Evolutionary conservation across 768 basidiomycete genomes (phyloP).

Genomic region (Leccinellum albellum): DNA sequence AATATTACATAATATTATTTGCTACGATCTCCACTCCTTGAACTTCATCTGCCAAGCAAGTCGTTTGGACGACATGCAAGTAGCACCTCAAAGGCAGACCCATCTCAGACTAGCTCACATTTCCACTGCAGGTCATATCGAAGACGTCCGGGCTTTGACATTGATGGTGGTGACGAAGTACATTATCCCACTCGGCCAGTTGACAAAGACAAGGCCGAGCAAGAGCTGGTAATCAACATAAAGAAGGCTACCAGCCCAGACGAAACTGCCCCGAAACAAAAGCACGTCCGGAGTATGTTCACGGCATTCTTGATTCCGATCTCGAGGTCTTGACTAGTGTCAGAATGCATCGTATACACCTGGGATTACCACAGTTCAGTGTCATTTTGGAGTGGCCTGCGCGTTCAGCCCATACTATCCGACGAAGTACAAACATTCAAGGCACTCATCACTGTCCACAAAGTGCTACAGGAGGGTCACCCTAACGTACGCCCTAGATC

Average conservation of each 20-base stretch:
- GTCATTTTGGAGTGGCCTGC: conserved; percentile 95
- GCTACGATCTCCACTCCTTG: too few relatives aligned
- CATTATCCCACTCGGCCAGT: conserved; percentile 97
- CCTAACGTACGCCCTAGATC: conserved; percentile 58
- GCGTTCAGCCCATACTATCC: conserved; percentile 93
- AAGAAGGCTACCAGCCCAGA: conserved; percentile 98
- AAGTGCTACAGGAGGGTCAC: conserved; percentile 96
- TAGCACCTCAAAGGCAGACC: conserved; percentile 5
- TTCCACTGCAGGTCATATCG: conserved; percentile 29
- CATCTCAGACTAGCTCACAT: conserved; percentile 8
- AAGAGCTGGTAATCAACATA: conserved; percentile 89
- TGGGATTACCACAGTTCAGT: conserved; percentile 99
- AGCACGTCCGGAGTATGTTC: conserved; percentile 92
- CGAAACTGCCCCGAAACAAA: conserved; percentile 97
- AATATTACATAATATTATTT: too few relatives aligned
- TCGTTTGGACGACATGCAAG: conserved; percentile 23
- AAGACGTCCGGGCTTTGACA: conserved; percentile 50
- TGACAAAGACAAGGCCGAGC: conserved; percentile 97
- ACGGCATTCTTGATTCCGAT: conserved; percentile 8
- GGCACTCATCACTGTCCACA: conserved; percentile 94
- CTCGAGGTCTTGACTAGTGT: conserved; percentile 10
- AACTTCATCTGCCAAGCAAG: conserved; percentile 1
- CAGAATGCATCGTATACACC: conserved; percentile 98
- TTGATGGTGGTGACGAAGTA: conserved; percentile 68
- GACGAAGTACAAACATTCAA: conserved; percentile 99